Evolutionary conservation across 2,329 filamentous ascomycete genomes (phyloP).

Genomic region (Nemania sp.): DNA sequence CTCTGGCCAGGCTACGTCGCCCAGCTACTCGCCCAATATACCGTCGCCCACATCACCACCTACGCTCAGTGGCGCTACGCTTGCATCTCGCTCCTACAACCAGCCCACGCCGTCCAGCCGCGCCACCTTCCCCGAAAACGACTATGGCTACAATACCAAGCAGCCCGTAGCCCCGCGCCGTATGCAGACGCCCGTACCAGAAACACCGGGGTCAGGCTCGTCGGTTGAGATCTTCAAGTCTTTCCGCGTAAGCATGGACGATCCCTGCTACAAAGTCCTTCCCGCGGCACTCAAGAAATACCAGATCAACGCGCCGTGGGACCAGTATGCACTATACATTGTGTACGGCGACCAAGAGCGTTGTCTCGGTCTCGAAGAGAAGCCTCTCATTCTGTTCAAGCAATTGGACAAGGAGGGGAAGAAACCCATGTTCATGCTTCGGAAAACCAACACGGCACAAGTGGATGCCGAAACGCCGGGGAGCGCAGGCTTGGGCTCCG

Average conservation of each 20-base stretch:
- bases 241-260: conserved; percentile 96
- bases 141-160: conserved; percentile 45
- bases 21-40: conserved; percentile 67
- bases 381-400: conserved; percentile 94
- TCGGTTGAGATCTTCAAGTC: conserved; percentile 98
- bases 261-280: conserved; percentile 95
- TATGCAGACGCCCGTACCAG: conserved; percentile 64
- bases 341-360: conserved; percentile 98
- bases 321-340: conserved; percentile 96
- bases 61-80: conserved; percentile 54
- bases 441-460: conserved; percentile 63
- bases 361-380: conserved; percentile 87
- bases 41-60: conserved; percentile 72
- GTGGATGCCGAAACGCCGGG: conserved; percentile 55
- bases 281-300: conserved; percentile 96
- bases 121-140: conserved; percentile 58
- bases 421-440: conserved; percentile 99
- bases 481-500: conserved; percentile 55
- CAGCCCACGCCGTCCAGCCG: conserved; percentile 58
- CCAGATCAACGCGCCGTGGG: conserved; percentile 97
- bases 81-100: conserved; percentile 65
- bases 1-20: conserved; percentile 56
- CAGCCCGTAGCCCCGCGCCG: conserved; percentile 55
- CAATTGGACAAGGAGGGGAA: conserved; percentile 95
- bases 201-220: conserved; percentile 60